Evolutionary conservation across 495 filamentous ascomycete species (phyloP).

Genomic region (Lophium mytilinum): DNA sequence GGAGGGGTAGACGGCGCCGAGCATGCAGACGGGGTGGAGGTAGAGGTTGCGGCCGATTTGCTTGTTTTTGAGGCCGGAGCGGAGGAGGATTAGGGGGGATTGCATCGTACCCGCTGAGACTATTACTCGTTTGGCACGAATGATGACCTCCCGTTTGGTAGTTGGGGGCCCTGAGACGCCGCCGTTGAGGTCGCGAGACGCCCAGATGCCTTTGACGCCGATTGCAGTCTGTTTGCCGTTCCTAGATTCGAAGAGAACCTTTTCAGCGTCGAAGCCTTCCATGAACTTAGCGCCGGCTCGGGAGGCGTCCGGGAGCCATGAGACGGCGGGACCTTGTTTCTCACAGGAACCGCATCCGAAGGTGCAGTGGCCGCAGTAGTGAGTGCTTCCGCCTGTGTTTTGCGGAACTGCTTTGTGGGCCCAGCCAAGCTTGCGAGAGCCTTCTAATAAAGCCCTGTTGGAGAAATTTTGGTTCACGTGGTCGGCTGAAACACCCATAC

Average conservation of each 20-base stretch:
- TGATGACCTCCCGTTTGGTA: conserved; percentile 49
- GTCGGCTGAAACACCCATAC: conserved; percentile 70
- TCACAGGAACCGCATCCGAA: conserved; percentile 63
- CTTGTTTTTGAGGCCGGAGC: conserved; percentile 64
- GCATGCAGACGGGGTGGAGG: conserved; percentile 62
- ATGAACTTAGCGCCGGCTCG: conserved; percentile 67
- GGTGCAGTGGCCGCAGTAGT: conserved; percentile 74
- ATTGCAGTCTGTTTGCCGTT: conserved; percentile 49
- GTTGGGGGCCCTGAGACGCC: conserved; percentile 44
- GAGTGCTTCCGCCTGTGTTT: conserved; percentile 62
- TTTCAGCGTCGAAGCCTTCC: conserved; percentile 65
- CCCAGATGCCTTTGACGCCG: conserved; percentile 68
- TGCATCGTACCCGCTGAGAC: conserved; percentile 65
- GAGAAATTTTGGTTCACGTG: conserved; percentile 60
- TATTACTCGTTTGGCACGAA: conserved; percentile 78
- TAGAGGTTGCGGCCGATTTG: conserved; percentile 83
- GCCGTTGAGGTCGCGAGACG: conserved; percentile 55
- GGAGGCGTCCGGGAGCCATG: conserved; percentile 71
- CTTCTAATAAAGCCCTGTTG: conserved; percentile 64
- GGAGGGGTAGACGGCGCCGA: conserved; percentile 56
- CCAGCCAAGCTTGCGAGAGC: conserved; percentile 68
- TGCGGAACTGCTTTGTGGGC: conserved; percentile 62
- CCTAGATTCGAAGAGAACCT: conserved; percentile 55
- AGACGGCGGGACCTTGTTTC: conserved; percentile 71
- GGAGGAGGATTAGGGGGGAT: conserved; percentile 65